These are phyloP conservation scores for Phytophthora europaea DNA, from an alignment of 352 stramenopile genomes.

Conservation along the genomic window DNA sequence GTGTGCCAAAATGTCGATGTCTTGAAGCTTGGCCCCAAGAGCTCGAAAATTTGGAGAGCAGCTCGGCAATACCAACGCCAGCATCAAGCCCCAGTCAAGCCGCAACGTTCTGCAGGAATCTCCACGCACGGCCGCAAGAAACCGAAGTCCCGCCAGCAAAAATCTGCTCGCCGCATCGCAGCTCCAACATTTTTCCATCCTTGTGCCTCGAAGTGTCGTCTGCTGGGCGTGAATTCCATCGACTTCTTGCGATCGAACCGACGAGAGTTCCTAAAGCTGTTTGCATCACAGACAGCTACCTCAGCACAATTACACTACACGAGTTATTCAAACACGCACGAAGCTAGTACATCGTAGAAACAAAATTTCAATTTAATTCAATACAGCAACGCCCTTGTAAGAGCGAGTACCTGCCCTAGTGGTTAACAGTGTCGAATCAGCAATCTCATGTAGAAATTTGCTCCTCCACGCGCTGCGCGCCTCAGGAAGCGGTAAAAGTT, in stretches of 20 bases:
- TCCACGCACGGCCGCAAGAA: slow-evolving; percentile 1
- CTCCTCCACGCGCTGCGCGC: slow-evolving; percentile 49
- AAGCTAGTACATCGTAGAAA: not conserved
- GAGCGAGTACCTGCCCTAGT: not conserved
- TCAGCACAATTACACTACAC: not conserved
- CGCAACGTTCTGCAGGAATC: not conserved
- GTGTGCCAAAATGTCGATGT: not conserved
- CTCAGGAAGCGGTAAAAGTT: slow-evolving; percentile 51
- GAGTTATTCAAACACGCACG: not conserved
- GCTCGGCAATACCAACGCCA: not conserved
- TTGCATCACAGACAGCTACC: not conserved
- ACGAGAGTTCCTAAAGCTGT: no score
- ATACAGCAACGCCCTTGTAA: not conserved
- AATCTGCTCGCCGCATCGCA: not conserved
- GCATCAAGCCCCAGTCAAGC: not conserved
- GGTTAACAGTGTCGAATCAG: slow-evolving; percentile 43
- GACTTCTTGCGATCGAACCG: not conserved
- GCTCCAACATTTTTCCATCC: not conserved
- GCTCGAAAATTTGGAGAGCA: not conserved
- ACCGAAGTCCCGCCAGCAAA: slow-evolving; percentile 16
- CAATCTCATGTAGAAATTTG: slow-evolving; percentile 65
- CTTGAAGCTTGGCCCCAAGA: not conserved
- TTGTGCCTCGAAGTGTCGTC: not conserved
- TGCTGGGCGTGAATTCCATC: not conserved
- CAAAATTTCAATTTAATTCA: not conserved